phyloP scores from a whole-genome alignment of 1,284 basidiomycete genomes.

The Flammula alnicola region DNA sequence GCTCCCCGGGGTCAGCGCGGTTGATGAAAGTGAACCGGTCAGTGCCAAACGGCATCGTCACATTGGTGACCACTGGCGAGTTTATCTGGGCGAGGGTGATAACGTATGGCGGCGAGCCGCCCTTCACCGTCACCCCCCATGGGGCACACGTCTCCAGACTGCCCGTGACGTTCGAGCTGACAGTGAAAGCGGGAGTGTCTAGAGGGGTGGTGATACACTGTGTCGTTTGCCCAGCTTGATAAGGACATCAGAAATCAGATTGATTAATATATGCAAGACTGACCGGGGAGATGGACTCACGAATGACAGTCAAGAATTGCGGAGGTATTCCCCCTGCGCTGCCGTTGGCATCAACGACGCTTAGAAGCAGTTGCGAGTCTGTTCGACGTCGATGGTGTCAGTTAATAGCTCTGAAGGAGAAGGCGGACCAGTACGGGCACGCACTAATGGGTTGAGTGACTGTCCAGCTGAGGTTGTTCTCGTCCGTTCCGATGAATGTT shows the following conservation, averaged over 20 bases:
- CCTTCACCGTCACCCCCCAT: conserved; percentile 47
- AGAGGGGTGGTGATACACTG: conserved; percentile 37
- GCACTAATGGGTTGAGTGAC: conserved; percentile 46
- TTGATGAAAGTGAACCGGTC: conserved; percentile 52
- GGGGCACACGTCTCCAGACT: conserved; percentile 46
- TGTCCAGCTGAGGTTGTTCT: conserved; percentile 41
- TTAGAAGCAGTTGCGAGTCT: conserved; percentile 48
- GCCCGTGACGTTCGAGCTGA: conserved; percentile 45
- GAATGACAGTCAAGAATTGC: conserved; percentile 35
- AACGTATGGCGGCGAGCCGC: conserved; percentile 51
- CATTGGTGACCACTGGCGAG: conserved; percentile 46
- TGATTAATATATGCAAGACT: background rate
- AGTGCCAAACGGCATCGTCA: conserved; percentile 40
- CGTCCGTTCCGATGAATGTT: conserved; percentile 41
- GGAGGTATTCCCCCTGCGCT: conserved; percentile 43
- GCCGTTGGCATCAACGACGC: conserved; percentile 47
- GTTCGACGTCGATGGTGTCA: conserved; percentile 1
- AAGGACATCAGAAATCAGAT: background rate
- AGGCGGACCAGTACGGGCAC: background rate
- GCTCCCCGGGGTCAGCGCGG: conserved; percentile 42
- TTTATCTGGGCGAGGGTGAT: conserved; percentile 43
- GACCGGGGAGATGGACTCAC: conserved; percentile 34
- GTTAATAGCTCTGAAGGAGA: background rate
- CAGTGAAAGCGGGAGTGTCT: conserved; percentile 35
- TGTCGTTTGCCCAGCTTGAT: conserved; percentile 36